Percentiles rank a stretch among this genome's conserved stretches.
Conservation (phyloP, 805 yeast genomes). For the Wickerhamiella allomyrinae region DNA sequence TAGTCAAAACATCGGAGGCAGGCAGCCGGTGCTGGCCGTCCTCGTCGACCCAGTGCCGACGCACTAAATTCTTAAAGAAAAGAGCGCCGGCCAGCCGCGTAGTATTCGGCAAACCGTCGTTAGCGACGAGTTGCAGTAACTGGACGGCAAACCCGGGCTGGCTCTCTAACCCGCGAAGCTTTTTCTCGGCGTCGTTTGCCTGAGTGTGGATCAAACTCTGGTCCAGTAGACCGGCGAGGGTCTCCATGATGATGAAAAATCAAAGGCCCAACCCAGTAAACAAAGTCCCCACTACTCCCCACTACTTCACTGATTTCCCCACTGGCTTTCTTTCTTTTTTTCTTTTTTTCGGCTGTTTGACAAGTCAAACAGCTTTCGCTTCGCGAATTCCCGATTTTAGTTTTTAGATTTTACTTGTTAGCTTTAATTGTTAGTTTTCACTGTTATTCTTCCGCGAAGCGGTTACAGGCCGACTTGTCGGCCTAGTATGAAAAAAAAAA, state of each 20-base stretch:
- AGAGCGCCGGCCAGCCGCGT: constrained; percentile 78
- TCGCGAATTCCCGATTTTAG: too few relatives aligned
- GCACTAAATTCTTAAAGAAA: constrained; percentile 76
- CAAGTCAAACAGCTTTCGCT: too few relatives aligned
- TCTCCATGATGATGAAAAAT: constrained; percentile 1
- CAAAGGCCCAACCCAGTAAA: not conserved
- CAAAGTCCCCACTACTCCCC: too few relatives aligned
- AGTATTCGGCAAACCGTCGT: constrained; percentile 35
- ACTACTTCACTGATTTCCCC: too few relatives aligned
- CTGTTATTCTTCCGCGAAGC: too few relatives aligned
- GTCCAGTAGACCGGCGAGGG: constrained; percentile 20
- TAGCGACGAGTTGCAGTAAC: constrained; percentile 64
- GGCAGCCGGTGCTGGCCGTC: constrained; percentile 64
- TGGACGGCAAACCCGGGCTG: constrained; percentile 64
- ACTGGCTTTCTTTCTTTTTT: too few relatives aligned
- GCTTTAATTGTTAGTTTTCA: too few relatives aligned
- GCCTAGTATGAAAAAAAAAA: too few relatives aligned
- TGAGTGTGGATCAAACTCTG: constrained; percentile 18
- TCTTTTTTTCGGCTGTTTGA: too few relatives aligned
- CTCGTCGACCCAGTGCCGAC: constrained; percentile 79
- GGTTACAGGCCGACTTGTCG: too few relatives aligned
- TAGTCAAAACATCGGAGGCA: constrained; percentile 43
- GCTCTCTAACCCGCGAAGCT: constrained; percentile 46
- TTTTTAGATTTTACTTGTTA: too few relatives aligned
- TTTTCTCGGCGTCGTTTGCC: constrained; percentile 34